Evolutionary conservation across 2,329 filamentous ascomycete species (phyloP).

Genomic region (Corinectria fuckeliana): DNA sequence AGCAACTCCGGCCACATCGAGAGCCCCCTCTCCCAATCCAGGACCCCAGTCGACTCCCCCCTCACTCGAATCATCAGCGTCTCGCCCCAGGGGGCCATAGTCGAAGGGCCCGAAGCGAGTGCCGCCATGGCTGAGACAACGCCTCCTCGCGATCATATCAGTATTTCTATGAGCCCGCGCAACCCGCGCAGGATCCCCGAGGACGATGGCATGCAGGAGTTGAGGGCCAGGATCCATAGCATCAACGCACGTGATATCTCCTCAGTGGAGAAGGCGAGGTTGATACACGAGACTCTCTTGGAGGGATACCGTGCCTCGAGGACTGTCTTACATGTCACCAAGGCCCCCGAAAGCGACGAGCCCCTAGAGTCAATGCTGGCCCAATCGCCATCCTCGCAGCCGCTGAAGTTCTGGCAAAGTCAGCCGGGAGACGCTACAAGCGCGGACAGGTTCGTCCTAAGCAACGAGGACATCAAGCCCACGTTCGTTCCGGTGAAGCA

Average conservation of each 20-base stretch:
- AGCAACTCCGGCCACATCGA: conserved; percentile 16
- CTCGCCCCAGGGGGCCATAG: conserved; percentile 44
- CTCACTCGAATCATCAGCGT: conserved; percentile 42
- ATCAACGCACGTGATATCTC: conserved; percentile 69
- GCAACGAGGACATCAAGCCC: conserved; percentile 68
- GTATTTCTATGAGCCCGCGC: conserved; percentile 40
- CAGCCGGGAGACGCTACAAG: conserved; percentile 48
- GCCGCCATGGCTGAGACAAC: conserved; percentile 31
- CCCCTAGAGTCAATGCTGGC: conserved; percentile 44
- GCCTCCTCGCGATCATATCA: conserved; percentile 42
- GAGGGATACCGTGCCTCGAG: conserved; percentile 65
- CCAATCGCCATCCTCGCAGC: conserved; percentile 52
- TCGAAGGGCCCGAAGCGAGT: conserved; percentile 37
- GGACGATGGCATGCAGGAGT: conserved; percentile 76
- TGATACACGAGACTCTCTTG: conserved; percentile 74
- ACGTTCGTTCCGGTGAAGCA: conserved; percentile 67
- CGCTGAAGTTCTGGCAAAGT: conserved; percentile 66
- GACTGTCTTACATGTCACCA: conserved; percentile 23
- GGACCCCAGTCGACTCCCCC: conserved; percentile 33
- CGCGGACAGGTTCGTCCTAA: conserved; percentile 56
- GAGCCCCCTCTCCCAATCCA: conserved; percentile 29
- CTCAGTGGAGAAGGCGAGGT: conserved; percentile 69
- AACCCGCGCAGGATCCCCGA: conserved; percentile 62
- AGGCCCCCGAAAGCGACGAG: conserved; percentile 22
- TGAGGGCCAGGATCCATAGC: conserved; percentile 71